Conservation (phyloP, 441 rosid genomes). For the Adansonia madagascariensis region DNA sequence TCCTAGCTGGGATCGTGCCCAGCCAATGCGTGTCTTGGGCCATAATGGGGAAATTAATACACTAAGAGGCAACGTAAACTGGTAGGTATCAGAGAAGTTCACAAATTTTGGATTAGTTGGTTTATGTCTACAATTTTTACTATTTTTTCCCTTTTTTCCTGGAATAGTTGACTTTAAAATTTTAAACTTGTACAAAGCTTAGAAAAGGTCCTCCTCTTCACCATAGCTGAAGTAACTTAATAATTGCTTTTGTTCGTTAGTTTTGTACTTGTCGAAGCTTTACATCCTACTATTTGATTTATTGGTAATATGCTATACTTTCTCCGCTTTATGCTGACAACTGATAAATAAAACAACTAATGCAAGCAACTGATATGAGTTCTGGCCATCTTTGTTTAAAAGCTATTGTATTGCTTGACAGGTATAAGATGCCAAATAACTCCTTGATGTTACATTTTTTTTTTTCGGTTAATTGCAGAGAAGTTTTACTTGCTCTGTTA, state of each 20-base stretch:
- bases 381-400: not conserved
- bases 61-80: conserved; percentile 99
- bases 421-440: not conserved
- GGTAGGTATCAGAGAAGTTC: conserved; percentile 48
- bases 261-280: not conserved
- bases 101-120: not conserved
- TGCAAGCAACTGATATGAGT: not conserved
- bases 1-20: conserved; percentile 99
- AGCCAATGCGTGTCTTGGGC: conserved; percentile 97
- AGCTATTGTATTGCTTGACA: not conserved
- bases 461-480: not conserved
- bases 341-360: not conserved
- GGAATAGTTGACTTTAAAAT: conserved; percentile 9
- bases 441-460: not conserved
- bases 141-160: not conserved
- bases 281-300: not conserved
- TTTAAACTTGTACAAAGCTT: not conserved
- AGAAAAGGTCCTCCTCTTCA: not conserved
- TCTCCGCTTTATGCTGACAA: not conserved
- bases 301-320: not conserved
- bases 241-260: not conserved
- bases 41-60: conserved; percentile 99
- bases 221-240: not conserved
- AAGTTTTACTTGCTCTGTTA: not conserved
- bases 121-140: not conserved